These are phyloP conservation scores for Penicillium paxilli DNA, from an alignment of 495 filamentous ascomycete genomes.

Conservation along the genomic window DNA sequence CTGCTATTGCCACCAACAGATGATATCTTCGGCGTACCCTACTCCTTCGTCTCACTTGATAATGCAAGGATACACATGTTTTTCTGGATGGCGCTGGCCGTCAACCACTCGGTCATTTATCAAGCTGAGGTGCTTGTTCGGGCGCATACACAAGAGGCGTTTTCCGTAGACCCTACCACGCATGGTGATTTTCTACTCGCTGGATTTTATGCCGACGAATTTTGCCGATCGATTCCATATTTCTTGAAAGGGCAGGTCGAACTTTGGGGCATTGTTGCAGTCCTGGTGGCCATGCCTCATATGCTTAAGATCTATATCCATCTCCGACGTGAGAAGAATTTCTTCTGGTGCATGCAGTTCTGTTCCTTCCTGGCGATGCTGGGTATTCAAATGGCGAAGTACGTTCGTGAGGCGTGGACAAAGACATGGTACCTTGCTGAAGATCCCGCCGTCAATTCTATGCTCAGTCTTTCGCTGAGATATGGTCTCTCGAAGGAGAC, in stretches of 20 bases:
- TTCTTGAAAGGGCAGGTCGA: not conserved
- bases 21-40: not conserved
- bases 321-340: not conserved
- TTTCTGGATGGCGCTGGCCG: slow-evolving; percentile 3
- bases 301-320: slow-evolving; percentile 4
- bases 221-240: slow-evolving; percentile 5
- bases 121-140: not conserved
- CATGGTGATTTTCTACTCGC: not conserved
- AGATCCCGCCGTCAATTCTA: not conserved
- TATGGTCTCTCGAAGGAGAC: not conserved
- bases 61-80: slow-evolving; percentile 4
- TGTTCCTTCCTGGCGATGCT: not conserved
- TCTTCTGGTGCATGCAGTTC: slow-evolving; percentile 1
- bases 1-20: not conserved
- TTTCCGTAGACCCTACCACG: not conserved
- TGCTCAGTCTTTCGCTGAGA: slow-evolving; percentile 2
- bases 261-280: not conserved
- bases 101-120: slow-evolving; percentile 2
- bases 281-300: slow-evolving; percentile 2
- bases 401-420: slow-evolving; percentile 1
- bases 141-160: not conserved
- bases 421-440: slow-evolving; percentile 3
- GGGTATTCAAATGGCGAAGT: slow-evolving; percentile 4
- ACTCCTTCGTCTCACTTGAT: slow-evolving; percentile 1
- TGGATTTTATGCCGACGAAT: not conserved